These are phyloP conservation scores for Podaxis sp. DNA, from an alignment of 768 basidiomycete genomes.

Conservation along the genomic window DNA sequence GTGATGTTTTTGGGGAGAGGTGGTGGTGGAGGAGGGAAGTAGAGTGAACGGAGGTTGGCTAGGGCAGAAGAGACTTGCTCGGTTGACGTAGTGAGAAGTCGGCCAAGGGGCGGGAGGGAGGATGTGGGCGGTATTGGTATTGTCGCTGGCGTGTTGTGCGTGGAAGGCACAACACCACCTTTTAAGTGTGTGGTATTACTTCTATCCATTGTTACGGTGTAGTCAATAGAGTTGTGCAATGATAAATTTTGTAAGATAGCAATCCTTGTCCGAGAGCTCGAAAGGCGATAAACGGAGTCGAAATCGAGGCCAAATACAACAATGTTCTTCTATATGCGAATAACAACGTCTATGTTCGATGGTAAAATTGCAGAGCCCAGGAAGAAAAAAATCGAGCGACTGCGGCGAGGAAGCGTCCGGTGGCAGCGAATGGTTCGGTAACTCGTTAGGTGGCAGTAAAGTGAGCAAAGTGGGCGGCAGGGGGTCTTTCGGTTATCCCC, in stretches of 20 bases:
- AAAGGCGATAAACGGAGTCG: background rate
- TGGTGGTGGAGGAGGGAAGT: slow-evolving; percentile 42
- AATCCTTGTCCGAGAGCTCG: background rate
- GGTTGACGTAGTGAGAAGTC: slow-evolving; percentile 41
- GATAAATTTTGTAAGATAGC: slow-evolving; percentile 13
- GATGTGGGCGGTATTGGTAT: slow-evolving; percentile 41
- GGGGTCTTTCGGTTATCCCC: slow-evolving; percentile 38
- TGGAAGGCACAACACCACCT: slow-evolving; percentile 12
- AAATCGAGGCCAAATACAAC: background rate
- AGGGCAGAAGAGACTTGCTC: slow-evolving; percentile 43
- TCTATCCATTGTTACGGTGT: slow-evolving; percentile 16
- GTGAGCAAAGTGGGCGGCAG: slow-evolving; percentile 27
- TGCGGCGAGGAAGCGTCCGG: background rate
- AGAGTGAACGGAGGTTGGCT: slow-evolving; percentile 36
- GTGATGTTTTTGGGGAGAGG: slow-evolving; percentile 28
- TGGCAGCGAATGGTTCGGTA: background rate
- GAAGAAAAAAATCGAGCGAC: background rate
- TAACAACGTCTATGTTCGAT: slow-evolving; percentile 20
- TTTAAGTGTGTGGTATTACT: slow-evolving; percentile 17
- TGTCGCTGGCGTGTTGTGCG: background rate
- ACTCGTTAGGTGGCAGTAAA: background rate
- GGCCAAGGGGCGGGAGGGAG: slow-evolving; percentile 57
- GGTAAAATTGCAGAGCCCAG: background rate
- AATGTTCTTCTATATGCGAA: background rate
- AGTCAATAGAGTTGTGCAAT: background rate